These are phyloP conservation scores for Secale cereale DNA, from an alignment of 176 grass and related monocot genomes.

Conservation along the genomic window DNA sequence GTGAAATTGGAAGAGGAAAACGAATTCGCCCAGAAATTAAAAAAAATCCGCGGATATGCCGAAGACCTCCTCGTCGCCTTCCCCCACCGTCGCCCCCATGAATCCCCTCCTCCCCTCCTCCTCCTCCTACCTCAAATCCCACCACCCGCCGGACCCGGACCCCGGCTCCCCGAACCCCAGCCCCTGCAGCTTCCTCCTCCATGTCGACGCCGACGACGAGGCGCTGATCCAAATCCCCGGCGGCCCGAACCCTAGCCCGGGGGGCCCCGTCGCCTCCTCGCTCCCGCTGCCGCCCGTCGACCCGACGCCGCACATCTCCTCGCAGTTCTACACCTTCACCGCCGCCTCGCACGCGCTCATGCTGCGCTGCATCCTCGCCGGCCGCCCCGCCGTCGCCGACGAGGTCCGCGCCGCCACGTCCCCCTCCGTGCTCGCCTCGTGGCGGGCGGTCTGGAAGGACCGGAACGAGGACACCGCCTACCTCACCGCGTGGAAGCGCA, in stretches of 20 bases:
- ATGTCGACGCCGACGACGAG: conserved; percentile 65
- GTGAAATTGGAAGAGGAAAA: conserved; percentile 9
- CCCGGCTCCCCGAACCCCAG: conserved; percentile 32
- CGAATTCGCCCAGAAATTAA: not conserved
- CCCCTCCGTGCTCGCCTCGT: conserved; percentile 70
- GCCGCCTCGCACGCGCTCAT: conserved; percentile 75
- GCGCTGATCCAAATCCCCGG: conserved; percentile 40
- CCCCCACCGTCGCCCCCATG: conserved; percentile 61
- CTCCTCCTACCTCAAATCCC: conserved; percentile 43
- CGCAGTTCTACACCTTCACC: conserved; percentile 98
- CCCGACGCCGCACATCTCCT: conserved; percentile 82
- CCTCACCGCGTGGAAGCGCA: conserved; percentile 98
- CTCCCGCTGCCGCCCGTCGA: conserved; percentile 55
- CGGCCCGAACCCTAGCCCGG: conserved; percentile 28
- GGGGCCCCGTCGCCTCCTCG: not conserved
- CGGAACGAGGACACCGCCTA: conserved; percentile 99
- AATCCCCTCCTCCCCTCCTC: conserved; percentile 45
- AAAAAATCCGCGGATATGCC: conserved; percentile 29
- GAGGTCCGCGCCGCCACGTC: conserved; percentile 89
- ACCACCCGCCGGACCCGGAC: conserved; percentile 62
- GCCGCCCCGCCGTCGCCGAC: conserved; percentile 55
- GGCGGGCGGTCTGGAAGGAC: conserved; percentile 98
- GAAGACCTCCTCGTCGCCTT: conserved; percentile 56
- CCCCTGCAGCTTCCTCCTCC: conserved; percentile 49
- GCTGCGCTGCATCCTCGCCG: conserved; percentile 76